These are phyloP conservation scores for Hypericum perforatum DNA, from an alignment of 345 rosid genomes.

Conservation along the genomic window DNA sequence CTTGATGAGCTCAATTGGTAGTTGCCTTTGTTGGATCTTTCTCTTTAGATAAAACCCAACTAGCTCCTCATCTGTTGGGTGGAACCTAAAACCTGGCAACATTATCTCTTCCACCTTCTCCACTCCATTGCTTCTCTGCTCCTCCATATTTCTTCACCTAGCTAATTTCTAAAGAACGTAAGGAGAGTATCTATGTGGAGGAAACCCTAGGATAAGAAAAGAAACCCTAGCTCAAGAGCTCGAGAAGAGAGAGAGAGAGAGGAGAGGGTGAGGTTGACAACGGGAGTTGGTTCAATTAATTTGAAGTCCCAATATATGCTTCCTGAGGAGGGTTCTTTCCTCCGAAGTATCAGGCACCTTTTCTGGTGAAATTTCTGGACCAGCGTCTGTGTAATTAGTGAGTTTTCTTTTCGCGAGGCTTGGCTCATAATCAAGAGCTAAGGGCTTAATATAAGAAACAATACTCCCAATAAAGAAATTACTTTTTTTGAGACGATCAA, in stretches of 20 bases:
- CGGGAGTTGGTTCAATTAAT: slow-evolving; percentile 25
- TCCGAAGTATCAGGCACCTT: slow-evolving; percentile 95
- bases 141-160: slow-evolving; percentile 29
- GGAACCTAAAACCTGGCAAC: slow-evolving; percentile 88
- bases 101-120: slow-evolving; percentile 38
- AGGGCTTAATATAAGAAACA: too few species aligned
- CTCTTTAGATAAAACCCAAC: slow-evolving; percentile 75
- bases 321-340: slow-evolving; percentile 62
- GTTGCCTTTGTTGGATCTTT: slow-evolving; percentile 62
- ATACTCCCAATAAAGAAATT: too few species aligned
- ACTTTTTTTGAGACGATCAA: too few species aligned
- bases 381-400: too few species aligned
- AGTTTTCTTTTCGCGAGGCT: slow-evolving; percentile 32
- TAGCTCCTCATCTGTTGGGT: slow-evolving; percentile 90
- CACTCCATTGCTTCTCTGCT: slow-evolving; percentile 27
- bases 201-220: slow-evolving; percentile 15
- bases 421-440: slow-evolving; percentile 13
- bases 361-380: slow-evolving; percentile 48
- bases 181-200: not conserved
- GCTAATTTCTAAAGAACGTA: too few species aligned
- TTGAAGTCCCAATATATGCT: slow-evolving; percentile 57
- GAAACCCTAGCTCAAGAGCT: slow-evolving; percentile 15
- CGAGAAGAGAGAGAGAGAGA: not conserved
- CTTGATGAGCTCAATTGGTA: slow-evolving; percentile 65
- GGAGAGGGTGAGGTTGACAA: slow-evolving; percentile 12